Base-by-base conservation (phyloP, 306 rosid species). In the Castanea sativa region DNA sequence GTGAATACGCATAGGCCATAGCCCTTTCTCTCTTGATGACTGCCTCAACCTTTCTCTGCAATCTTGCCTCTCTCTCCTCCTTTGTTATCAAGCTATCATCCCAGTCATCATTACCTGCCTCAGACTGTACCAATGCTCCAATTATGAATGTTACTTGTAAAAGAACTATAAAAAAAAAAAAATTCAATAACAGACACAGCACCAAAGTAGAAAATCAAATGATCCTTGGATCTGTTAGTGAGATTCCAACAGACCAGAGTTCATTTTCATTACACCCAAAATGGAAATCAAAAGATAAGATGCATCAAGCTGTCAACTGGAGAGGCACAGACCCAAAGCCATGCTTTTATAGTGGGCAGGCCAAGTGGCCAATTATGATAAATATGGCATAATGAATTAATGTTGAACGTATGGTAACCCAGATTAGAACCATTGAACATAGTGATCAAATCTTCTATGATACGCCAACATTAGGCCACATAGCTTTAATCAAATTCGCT, bases 1-100 rank as follows among this genome's bases (percentile, higher is more conserved):
- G 92, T 21, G 99, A 95, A 82, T 91, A 91, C 58, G 99, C 94
- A 77, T 91, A 96, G 73, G 99, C 98, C 99, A 91, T 96, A 61
- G 94, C 89, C 81, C 96, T 90, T 43, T 96, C 99, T 84, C 99
- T 91, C 83, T 93, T 96, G 86, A 96, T 79, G 63, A 93, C 82
- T 27, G 99, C 99, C 76, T 93, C 96, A 2, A 92, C 94, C 85
- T 90, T 96, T 82, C 84, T 93, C 82, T 96, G 99, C 92, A 90
- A 41, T 80, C 97, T 90, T 51, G 84, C 90, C 73, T 96, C 99
- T 60, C 85, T 81, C 89, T 96, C 94, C 84, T 96, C 99, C 86
- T 92, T 96, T 55, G 94, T 93, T 78, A 96, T 81, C 83, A 90
- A 77, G 84, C 98, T 96, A 83, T 89, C 97, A 78, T 96, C 98